These are phyloP conservation scores for Uronychia binucleata DNA, from an alignment of 73 alveolate genomes.

Conservation along the genomic window DNA sequence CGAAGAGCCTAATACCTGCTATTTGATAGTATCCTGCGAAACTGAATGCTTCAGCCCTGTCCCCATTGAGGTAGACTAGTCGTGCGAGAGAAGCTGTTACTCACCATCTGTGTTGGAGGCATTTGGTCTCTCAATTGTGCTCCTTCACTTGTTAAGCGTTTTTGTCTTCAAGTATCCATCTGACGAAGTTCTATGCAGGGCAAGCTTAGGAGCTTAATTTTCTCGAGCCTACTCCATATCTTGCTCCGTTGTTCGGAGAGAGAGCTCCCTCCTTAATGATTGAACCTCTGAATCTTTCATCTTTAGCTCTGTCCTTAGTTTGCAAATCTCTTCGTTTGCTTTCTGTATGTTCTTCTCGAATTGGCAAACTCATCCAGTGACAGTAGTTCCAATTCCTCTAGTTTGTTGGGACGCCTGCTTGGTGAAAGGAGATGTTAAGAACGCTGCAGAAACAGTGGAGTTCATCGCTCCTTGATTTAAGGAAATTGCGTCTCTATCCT, in stretches of 20 bases:
- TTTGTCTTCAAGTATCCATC: too few relatives aligned
- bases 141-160: background rate
- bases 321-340: background rate
- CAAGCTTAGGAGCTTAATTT: background rate
- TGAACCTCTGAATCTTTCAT: background rate
- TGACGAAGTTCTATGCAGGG: too few relatives aligned
- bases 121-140: background rate
- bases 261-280: background rate
- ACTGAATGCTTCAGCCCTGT: background rate
- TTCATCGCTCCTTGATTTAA: too few relatives aligned
- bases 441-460: too few relatives aligned
- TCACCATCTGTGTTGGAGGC: too few relatives aligned
- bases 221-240: background rate
- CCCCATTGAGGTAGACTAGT: background rate
- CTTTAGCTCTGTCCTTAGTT: background rate
- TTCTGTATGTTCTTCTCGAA: background rate
- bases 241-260: background rate
- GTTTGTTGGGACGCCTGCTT: background rate
- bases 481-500: too few relatives aligned
- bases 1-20: too few relatives aligned
- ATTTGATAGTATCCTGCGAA: background rate
- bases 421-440: too few relatives aligned
- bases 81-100: too few relatives aligned
- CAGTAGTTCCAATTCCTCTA: background rate
- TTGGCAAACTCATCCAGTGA: background rate